A percentile compares a stretch with the other conserved stretches of the same genome.
phyloP scores from a whole-genome alignment of 2,329 filamentous ascomycete species.

The Fusarium lyarnte region DNA sequence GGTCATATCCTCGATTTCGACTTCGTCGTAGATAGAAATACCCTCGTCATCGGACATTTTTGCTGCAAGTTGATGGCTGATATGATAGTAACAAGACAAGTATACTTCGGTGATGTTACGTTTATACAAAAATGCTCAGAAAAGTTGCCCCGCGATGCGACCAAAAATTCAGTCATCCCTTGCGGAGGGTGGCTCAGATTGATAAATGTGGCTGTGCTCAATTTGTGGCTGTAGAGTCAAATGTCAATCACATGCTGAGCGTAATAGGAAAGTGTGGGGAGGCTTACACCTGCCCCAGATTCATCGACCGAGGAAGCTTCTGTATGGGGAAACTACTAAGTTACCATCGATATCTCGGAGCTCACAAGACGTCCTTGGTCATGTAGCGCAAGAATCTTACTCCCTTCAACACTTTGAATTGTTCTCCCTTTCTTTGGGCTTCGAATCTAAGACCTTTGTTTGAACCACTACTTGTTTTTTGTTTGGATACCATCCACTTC shows the following conservation, averaged over 20 bases:
- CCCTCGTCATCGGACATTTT: constrained; percentile 71
- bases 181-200: constrained; percentile 27
- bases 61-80: neutral
- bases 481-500: neutral
- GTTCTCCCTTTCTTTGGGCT: neutral
- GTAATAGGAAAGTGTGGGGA: constrained; percentile 36
- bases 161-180: constrained; percentile 25
- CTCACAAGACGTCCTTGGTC: constrained; percentile 21
- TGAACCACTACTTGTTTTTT: neutral
- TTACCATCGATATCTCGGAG: constrained; percentile 12
- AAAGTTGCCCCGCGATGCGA: constrained; percentile 43
- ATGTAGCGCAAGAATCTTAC: constrained; percentile 18
- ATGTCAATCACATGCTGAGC: constrained; percentile 45
- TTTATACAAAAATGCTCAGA: constrained; percentile 18
- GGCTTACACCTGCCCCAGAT: constrained; percentile 40
- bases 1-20: constrained; percentile 99
- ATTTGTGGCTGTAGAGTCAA: constrained; percentile 23
- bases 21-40: constrained; percentile 90
- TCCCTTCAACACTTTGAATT: constrained; percentile 1
- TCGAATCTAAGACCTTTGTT: neutral
- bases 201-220: constrained; percentile 8
- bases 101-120: neutral
- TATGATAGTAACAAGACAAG: neutral
- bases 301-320: constrained; percentile 43
- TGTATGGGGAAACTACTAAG: constrained; percentile 16